Conservation (phyloP, 1,284 basidiomycete genomes). For the Vanrija pseudolonga region DNA sequence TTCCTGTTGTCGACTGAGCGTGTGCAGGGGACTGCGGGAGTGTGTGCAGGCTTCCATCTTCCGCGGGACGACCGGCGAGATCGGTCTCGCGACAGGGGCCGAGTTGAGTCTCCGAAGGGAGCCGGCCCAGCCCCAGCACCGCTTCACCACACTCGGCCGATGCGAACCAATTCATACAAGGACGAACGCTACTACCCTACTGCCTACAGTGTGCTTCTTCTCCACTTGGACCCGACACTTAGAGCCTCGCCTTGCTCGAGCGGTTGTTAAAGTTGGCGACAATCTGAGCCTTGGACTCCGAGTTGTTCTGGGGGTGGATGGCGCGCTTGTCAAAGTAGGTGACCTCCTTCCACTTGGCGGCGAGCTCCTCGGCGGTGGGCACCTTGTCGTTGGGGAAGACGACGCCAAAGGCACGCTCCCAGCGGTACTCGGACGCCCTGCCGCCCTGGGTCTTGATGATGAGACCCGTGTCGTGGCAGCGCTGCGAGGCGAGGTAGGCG, state of each 20-base stretch:
- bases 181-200: too few species aligned
- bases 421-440: conserved; percentile 87
- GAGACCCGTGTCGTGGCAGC: conserved; percentile 67
- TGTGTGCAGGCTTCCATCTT: too few species aligned
- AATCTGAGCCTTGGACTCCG: conserved; percentile 72
- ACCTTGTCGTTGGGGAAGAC: conserved; percentile 71
- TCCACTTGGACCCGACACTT: background rate
- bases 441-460: conserved; percentile 90
- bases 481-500: conserved; percentile 81
- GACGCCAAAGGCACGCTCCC: conserved; percentile 78
- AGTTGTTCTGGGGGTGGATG: conserved; percentile 67
- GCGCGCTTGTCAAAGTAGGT: conserved; percentile 78
- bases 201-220: background rate
- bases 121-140: too few species aligned
- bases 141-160: too few species aligned
- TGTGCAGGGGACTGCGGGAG: too few species aligned
- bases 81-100: too few species aligned
- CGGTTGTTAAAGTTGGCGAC: conserved; percentile 76
- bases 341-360: conserved; percentile 72
- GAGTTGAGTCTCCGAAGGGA: too few species aligned
- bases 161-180: too few species aligned
- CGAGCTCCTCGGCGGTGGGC: conserved; percentile 72
- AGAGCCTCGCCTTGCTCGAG: conserved; percentile 12
- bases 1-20: too few species aligned
- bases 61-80: too few species aligned